Conservation (phyloP, 257 asterid genomes). For the Nicotiana benthamiana region DNA sequence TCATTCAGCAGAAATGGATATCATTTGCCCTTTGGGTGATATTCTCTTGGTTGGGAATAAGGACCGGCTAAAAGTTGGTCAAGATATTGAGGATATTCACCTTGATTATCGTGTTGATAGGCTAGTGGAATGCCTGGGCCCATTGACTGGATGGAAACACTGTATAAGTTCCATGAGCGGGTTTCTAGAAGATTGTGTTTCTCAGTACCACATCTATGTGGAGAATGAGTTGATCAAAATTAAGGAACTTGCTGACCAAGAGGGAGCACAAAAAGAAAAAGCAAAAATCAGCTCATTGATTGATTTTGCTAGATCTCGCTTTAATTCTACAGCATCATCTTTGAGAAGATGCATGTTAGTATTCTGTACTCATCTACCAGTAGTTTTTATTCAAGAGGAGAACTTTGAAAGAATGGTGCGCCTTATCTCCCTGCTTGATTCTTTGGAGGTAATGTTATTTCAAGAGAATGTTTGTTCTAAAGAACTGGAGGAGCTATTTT, state of each 20-base stretch:
- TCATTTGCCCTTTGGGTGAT: slow-evolving; percentile 26
- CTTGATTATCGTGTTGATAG: slow-evolving; percentile 33
- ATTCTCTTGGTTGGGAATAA: slow-evolving; percentile 38
- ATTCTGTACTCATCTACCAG: slow-evolving; percentile 10
- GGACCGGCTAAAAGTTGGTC: slow-evolving; percentile 24
- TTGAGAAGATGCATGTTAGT: slow-evolving; percentile 7
- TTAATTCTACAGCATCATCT: neutral
- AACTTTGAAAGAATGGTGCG: slow-evolving; percentile 4
- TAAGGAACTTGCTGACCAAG: neutral
- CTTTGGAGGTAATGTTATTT: neutral
- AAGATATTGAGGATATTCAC: slow-evolving; percentile 27
- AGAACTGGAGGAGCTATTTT: neutral
- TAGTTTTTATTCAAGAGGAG: neutral
- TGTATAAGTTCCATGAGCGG: slow-evolving; percentile 19
- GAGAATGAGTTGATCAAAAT: slow-evolving; percentile 1
- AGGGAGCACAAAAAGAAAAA: neutral
- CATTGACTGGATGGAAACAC: slow-evolving; percentile 32
- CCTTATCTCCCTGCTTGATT: slow-evolving; percentile 1
- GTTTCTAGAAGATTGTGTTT: slow-evolving; percentile 36
- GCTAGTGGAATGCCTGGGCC: slow-evolving; percentile 19
- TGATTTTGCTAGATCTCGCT: neutral
- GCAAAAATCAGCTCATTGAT: neutral
- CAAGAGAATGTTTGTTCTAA: neutral
- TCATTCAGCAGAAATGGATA: neutral
- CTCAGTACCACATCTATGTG: slow-evolving; percentile 20